Base-by-base conservation (phyloP, 164 flowering plant species). In the Litsea cubeba region DNA sequence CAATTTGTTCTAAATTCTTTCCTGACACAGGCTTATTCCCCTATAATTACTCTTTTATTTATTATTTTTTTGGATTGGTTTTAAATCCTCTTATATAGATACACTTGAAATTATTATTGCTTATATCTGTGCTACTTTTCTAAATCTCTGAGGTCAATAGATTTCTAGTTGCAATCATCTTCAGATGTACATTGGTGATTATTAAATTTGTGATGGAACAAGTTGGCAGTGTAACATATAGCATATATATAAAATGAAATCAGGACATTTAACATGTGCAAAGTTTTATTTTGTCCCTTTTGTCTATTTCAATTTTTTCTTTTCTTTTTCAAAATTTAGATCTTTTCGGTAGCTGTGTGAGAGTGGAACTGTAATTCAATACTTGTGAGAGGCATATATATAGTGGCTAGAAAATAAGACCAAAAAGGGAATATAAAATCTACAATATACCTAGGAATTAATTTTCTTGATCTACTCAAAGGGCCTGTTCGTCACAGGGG, bases 1-100 rank as follows among this genome's bases (percentile, higher is more conserved):
- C 22, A 28, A 75, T 20, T 20, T 72, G 46, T 24, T 65, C 28
- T 72, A 50, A 54, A 54, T 54, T 17, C n/a, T 54, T 54, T 54
- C 60, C 17, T 51, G 58, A 51, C 58, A 51, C 17, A 51, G 3
- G 58, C 15, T 15, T 12, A 54, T 5, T 15, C 20, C n/a, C n/a
- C n/a, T 54, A 17, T 54, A 54, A 15, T 54, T 54, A 3, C n/a
- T 54, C n/a, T 54, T 54, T 54, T 54, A 14, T 15, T 54, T 54
- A 12, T 20, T 54, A 20, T 54, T 54, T 17, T 15, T 54, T 20
- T 54, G 12, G 0, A 20, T 54, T 15, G 4, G n/a, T 54, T 12
- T 54, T 54, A 5, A 54, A 54, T 54, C n/a, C n/a, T 54, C n/a
- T 54, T 20, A 11, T 15, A 54, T 40, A 0, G 46, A 40, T 40